Base-by-base conservation (phyloP, 345 rosid genomes). In the Bretschneidera sinensis region DNA sequence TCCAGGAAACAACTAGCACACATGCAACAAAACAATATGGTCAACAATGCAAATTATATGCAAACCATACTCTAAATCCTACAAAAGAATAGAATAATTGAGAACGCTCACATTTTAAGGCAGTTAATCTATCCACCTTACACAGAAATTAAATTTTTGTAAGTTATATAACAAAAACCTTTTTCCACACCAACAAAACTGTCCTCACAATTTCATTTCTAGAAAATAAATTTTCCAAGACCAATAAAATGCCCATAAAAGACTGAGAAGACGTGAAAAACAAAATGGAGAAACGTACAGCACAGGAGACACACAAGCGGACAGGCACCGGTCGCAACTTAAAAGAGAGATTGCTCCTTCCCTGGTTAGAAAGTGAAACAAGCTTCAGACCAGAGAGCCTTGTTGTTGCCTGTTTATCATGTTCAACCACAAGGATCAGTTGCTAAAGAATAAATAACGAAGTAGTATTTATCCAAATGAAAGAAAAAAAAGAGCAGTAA, bases 221-320 rank as follows among this genome's bases (percentile, higher is more conserved):
- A 39, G 11, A 5, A 39, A 39, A 39, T n/a, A 39, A 4, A 39
- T 14, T 10, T 11, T 9, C 15, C 24, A 50, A 20, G 24, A 50
- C 6, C 24, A 10, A 21, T 50, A 3, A 21, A 8, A 23, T 50
- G 54, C n/a, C 4, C 1, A 20, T 2, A 20, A 57, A n/a, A n/a
- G n/a, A 48, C 24, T 33, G 5, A 24, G 19, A 34, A 22, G 25
- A 51, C 9, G 43, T 4, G 1, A 57, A 48, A n/a, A 54, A 33
- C 23, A 6, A 24, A 48, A 60, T 1, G 18, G 4, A 63, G 45
- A 54, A 63, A 73, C 83, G 54, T 78, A 83, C 92, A 67, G 84
- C 84, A 17, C 84, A 82, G 56, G 83, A 78, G 52, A 86, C 59
- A 64, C 68, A 63, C 48, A 81, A 72, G 61, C 86, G 84, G 70